Evolutionary conservation across 2,329 filamentous ascomycete genomes (phyloP).

Genomic region (Aspergillus brunneoviolaceus): DNA sequence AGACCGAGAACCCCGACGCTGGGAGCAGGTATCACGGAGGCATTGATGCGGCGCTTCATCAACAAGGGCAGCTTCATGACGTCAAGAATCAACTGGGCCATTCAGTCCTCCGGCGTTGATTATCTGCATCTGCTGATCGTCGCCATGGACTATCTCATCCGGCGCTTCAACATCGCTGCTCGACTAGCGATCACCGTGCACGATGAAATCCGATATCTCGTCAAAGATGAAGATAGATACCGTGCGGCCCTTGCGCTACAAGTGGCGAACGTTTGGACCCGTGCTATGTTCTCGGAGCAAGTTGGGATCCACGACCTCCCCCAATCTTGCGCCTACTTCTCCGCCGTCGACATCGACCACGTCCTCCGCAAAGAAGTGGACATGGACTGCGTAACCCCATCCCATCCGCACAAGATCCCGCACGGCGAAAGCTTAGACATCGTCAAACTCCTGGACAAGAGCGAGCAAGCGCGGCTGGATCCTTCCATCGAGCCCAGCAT

Average conservation of each 20-base stretch:
- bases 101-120: slow-evolving; percentile 95
- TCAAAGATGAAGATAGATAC: slow-evolving; percentile 82
- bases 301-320: slow-evolving; percentile 94
- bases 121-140: slow-evolving; percentile 94
- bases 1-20: slow-evolving; percentile 85
- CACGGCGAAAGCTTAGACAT: slow-evolving; percentile 89
- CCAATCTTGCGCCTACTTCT: slow-evolving; percentile 93
- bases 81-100: slow-evolving; percentile 97
- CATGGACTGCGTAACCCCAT: slow-evolving; percentile 94
- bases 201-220: slow-evolving; percentile 94
- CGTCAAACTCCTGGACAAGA: slow-evolving; percentile 70
- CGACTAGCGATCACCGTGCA: slow-evolving; percentile 92
- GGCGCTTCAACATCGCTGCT: slow-evolving; percentile 79
- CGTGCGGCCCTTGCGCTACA: slow-evolving; percentile 89
- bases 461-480: slow-evolving; percentile 67
- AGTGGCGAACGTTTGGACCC: slow-evolving; percentile 91
- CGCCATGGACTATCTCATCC: slow-evolving; percentile 87
- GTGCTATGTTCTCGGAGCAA: slow-evolving; percentile 96
- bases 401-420: slow-evolving; percentile 73
- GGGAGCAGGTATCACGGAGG: slow-evolving; percentile 93
- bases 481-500: slow-evolving; percentile 58
- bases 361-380: slow-evolving; percentile 97
- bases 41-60: slow-evolving; percentile 83
- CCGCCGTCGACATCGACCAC: slow-evolving; percentile 89
- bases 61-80: slow-evolving; percentile 91